phyloP scores from a whole-genome alignment of 108 stramenopile genomes.

The Mediolabrus comicus region DNA sequence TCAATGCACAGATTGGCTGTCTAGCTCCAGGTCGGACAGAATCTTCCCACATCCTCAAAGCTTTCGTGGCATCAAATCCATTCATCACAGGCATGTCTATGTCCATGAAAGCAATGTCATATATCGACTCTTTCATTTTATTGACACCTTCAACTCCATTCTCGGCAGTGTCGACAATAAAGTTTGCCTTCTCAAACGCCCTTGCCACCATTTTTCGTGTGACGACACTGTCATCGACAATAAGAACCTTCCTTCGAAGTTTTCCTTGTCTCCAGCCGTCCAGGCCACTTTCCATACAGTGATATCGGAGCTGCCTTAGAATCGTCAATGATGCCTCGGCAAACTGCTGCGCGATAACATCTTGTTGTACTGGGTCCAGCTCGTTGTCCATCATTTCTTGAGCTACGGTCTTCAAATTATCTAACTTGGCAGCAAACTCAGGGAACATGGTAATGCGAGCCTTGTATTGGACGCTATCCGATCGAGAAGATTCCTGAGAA shows the following conservation, averaged over 20 bases:
- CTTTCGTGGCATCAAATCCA: slow-evolving; percentile 88
- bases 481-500: slow-evolving; percentile 10
- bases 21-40: slow-evolving; percentile 76
- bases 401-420: slow-evolving; percentile 75
- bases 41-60: slow-evolving; percentile 86
- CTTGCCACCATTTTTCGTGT: slow-evolving; percentile 81
- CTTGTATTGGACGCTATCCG: slow-evolving; percentile 45
- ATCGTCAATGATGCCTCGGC: slow-evolving; percentile 88
- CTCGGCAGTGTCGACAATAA: slow-evolving; percentile 87
- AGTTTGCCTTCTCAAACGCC: slow-evolving; percentile 87
- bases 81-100: slow-evolving; percentile 96
- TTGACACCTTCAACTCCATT: slow-evolving; percentile 87
- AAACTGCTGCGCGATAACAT: slow-evolving; percentile 82
- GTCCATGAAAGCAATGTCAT: slow-evolving; percentile 95
- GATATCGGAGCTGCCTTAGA: slow-evolving; percentile 85
- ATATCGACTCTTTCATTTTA: slow-evolving; percentile 86
- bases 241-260: slow-evolving; percentile 77
- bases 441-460: slow-evolving; percentile 86
- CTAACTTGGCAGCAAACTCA: slow-evolving; percentile 71
- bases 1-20: slow-evolving; percentile 91
- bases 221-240: slow-evolving; percentile 85
- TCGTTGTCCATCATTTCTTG: slow-evolving; percentile 84
- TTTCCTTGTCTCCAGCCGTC: slow-evolving; percentile 91
- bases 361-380: slow-evolving; percentile 75
- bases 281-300: slow-evolving; percentile 89